Base-by-base conservation (phyloP, 805 yeast species). In the Komagataella pastoris region DNA sequence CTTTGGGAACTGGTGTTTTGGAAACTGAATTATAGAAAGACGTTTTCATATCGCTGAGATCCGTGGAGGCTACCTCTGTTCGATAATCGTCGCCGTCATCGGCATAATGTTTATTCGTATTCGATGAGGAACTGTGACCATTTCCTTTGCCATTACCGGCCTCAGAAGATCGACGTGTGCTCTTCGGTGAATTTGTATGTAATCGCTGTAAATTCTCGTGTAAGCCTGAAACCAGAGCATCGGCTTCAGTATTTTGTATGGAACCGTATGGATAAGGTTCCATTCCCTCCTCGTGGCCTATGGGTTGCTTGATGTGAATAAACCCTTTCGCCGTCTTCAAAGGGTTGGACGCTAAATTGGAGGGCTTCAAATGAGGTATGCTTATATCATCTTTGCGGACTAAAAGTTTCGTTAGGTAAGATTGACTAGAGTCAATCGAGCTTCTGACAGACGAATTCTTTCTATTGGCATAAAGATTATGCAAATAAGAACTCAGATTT, bases 331-430 rank as follows among this genome's bases (percentile, higher is more conserved):
- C 76, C 1, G 87, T 81, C 49, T 77, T 79, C 51, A 85, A 64
- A 7, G 93, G 93, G 59, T 84, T 81, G 3, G 79, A 69, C 1
- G 91, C 91, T 19, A 79, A 74, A 60, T 85, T 85, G 21, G 76
- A 75, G 3, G 85, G 85, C 53, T 75, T 79, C 53, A 74, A 7
- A 46, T 30, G 49, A 7, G 46, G 43, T 14, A 24, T 19, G 49
- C 17, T 17, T 14, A 17, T 40, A 19, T 48, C 44, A 18, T 48
- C 46, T 30, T 21, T 40, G 40, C 40, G 40, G 8, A 30, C 47
- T n/a, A 30, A 30, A 14, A 30, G 40, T 47, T 30, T 48, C 21
- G 52, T 24, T 59, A 36, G 47, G 8, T 10, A 21, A 10, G 10
- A 47, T 17, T 14, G 50, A 36, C 47, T 23, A 46, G 24, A 17